Evolutionary conservation across 805 yeast genomes (phyloP).

Genomic region (Crinitomyces ghanaensis): DNA sequence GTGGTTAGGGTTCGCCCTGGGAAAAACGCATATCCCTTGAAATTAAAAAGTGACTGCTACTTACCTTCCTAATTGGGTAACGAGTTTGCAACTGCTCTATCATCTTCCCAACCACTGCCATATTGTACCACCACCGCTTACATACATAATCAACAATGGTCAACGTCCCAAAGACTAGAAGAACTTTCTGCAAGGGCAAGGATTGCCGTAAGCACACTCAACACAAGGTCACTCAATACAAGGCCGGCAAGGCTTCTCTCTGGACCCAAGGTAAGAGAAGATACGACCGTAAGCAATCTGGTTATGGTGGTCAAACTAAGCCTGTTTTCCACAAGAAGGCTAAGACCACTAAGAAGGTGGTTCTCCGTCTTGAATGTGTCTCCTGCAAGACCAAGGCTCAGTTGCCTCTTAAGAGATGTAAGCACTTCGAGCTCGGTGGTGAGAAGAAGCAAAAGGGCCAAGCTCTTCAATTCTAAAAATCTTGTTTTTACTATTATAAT

Average conservation of each 20-base stretch:
- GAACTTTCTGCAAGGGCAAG: conserved; percentile 99
- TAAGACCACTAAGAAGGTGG: conserved; percentile 99
- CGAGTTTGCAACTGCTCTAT: background rate
- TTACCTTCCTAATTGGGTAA: background rate
- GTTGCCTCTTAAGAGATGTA: conserved; percentile 97
- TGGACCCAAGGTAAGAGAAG: conserved; percentile 99
- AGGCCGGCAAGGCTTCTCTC: conserved; percentile 99
- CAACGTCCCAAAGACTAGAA: conserved; percentile 99
- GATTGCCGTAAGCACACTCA: conserved; percentile 99
- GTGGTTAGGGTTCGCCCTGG: no score
- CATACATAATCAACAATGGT: conserved; percentile 50
- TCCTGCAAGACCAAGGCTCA: conserved; percentile 98
- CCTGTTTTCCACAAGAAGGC: conserved; percentile 99
- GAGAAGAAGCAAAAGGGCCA: conserved; percentile 99
- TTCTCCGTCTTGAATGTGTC: conserved; percentile 97
- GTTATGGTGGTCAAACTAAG: conserved; percentile 99
- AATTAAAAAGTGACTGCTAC: background rate
- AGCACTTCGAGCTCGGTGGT: conserved; percentile 99
- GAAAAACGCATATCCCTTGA: background rate
- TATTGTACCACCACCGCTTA: conserved; percentile 1
- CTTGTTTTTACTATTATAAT: background rate
- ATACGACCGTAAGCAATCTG: conserved; percentile 99
- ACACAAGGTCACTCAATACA: conserved; percentile 99
- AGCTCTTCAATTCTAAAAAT: conserved; percentile 92
- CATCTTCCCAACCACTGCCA: background rate